A percentile compares a stretch with the other conserved stretches of the same genome.
Conservation (phyloP, 2,329 filamentous ascomycete species). For the Phaeosphaeriaceae sp. region DNA sequence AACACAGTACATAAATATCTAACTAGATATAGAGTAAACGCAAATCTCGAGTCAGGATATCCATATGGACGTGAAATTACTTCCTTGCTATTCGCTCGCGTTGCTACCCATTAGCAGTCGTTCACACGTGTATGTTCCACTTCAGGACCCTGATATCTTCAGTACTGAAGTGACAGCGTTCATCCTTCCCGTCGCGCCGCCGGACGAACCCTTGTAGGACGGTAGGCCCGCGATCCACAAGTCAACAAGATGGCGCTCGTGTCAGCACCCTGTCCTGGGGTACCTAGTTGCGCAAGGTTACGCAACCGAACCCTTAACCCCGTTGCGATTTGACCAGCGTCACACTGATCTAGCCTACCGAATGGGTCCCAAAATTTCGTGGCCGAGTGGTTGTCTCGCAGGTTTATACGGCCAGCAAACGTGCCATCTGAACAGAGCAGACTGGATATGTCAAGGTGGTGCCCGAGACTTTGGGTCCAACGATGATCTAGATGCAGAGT, state of each 20-base stretch:
- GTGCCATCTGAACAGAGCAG: not conserved
- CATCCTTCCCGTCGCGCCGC: conserved; percentile 45
- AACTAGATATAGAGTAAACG: no score
- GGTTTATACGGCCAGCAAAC: no score
- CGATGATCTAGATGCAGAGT: not conserved
- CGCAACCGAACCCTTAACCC: not conserved
- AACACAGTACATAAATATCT: no score
- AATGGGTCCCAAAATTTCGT: not conserved
- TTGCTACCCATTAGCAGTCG: not conserved
- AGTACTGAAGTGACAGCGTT: conserved; percentile 25
- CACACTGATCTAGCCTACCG: no score
- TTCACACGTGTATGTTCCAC: not conserved
- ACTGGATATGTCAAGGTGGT: not conserved
- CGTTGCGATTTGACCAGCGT: no score
- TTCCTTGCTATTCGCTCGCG: not conserved
- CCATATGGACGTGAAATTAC: not conserved
- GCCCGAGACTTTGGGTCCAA: not conserved
- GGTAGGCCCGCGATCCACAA: conserved; percentile 22
- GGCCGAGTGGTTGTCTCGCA: not conserved
- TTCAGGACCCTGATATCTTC: conserved; percentile 3
- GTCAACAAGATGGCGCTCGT: conserved; percentile 22
- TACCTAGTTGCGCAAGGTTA: conserved; percentile 14
- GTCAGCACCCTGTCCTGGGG: conserved; percentile 40
- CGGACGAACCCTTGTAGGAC: conserved; percentile 26
- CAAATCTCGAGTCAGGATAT: no score